phyloP scores from a whole-genome alignment of 345 rosid genomes.

The Lumnitzera racemosa region DNA sequence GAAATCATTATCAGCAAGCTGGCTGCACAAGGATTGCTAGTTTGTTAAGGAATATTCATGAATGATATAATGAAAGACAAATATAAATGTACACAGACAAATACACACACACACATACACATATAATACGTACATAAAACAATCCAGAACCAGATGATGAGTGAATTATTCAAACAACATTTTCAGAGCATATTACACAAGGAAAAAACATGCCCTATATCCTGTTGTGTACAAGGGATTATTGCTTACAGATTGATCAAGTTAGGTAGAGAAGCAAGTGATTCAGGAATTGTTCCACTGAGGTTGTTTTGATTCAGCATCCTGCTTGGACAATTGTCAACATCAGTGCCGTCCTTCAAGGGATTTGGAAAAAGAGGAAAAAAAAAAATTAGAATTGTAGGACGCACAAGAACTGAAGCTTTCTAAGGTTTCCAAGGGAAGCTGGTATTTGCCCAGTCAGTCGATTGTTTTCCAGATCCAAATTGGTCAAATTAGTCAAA shows the following conservation, averaged over 20 bases:
- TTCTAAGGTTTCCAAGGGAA: slow-evolving; percentile 72
- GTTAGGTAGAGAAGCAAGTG: slow-evolving; percentile 50
- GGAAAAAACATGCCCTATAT: not conserved
- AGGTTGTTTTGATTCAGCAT: slow-evolving; percentile 84
- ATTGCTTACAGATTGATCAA: slow-evolving; percentile 72
- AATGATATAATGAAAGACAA: not conserved
- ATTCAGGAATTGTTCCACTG: slow-evolving; percentile 61
- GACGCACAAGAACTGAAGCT: slow-evolving; percentile 90
- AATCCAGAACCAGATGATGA: not conserved
- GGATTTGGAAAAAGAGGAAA: slow-evolving; percentile 4
- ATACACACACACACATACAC: no score
- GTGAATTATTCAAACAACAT: not conserved
- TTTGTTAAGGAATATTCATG: slow-evolving; percentile 7
- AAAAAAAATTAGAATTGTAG: slow-evolving; percentile 6
- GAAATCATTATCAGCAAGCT: slow-evolving; percentile 66
- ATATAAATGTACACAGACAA: not conserved
- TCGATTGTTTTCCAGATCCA: slow-evolving; percentile 84
- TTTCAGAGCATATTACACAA: not conserved
- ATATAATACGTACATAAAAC: not conserved
- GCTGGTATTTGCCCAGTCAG: slow-evolving; percentile 77
- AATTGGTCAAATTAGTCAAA: slow-evolving; percentile 65
- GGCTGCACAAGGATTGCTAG: slow-evolving; percentile 44
- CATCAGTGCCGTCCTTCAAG: not conserved
- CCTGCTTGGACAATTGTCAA: slow-evolving; percentile 35
- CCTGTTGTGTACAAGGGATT: not conserved